Evolutionary conservation across 2,329 filamentous ascomycete genomes (phyloP).

Genomic region (Fusarium sambucinum): DNA sequence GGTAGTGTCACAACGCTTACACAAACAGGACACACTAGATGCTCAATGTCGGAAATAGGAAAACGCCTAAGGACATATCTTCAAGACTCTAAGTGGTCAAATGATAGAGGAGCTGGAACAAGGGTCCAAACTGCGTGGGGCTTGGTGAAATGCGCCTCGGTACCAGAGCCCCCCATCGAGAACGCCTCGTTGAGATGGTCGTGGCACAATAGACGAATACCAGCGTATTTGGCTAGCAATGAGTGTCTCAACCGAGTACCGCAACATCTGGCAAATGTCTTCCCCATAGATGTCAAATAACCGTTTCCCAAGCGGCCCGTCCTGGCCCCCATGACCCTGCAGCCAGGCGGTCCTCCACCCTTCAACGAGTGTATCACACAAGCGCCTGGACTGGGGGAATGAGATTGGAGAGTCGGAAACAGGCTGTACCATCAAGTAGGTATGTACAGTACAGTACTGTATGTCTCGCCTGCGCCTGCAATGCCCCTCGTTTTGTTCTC

Average conservation of each 20-base stretch:
- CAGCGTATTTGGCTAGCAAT: not conserved
- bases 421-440: constrained; percentile 9
- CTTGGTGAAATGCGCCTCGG: constrained; percentile 47
- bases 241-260: constrained; percentile 16
- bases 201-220: constrained; percentile 35
- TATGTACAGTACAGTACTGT: constrained; percentile 26
- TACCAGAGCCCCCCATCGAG: constrained; percentile 43
- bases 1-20: constrained; percentile 28
- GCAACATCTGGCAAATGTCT: constrained; percentile 12
- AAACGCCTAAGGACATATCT: constrained; percentile 40
- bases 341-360: constrained; percentile 19
- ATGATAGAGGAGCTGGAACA: constrained; percentile 38
- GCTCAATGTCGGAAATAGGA: constrained; percentile 31
- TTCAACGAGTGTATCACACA: constrained; percentile 36
- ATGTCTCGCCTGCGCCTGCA: constrained; percentile 44
- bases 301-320: constrained; percentile 27
- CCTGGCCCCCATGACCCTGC: constrained; percentile 16
- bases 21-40: constrained; percentile 7
- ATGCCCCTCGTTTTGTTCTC: constrained; percentile 34
- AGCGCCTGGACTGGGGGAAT: constrained; percentile 34
- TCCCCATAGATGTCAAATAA: constrained; percentile 28
- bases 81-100: constrained; percentile 38
- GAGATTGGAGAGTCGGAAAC: constrained; percentile 22
- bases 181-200: constrained; percentile 42
- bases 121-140: constrained; percentile 43